Conservation (phyloP, 2,329 filamentous ascomycete species). For the Colletotrichum abscissum region DNA sequence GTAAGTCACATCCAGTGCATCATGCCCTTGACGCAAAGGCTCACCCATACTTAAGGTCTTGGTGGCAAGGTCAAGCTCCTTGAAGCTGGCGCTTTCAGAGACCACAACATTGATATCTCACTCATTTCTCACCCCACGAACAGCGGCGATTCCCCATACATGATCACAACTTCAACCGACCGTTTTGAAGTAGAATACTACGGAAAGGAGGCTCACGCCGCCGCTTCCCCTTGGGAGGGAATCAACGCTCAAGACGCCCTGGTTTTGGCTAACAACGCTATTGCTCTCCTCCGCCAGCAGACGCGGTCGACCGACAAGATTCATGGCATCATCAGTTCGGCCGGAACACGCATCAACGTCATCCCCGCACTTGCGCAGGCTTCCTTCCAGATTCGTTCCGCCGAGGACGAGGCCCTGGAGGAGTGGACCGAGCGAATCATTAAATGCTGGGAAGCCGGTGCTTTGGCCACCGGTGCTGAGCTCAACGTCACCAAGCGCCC, state of each 20-base stretch:
- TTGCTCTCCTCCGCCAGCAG: constrained; percentile 62
- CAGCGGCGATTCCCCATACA: constrained; percentile 22
- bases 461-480: constrained; percentile 45
- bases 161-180: constrained; percentile 32
- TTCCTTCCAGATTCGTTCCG: constrained; percentile 67
- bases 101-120: constrained; percentile 44
- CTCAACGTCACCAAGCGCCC: constrained; percentile 48
- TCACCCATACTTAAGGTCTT: constrained; percentile 44
- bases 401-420: constrained; percentile 45
- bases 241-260: constrained; percentile 62
- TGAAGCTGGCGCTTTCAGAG: constrained; percentile 51
- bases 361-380: constrained; percentile 65
- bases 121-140: constrained; percentile 44
- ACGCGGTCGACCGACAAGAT: constrained; percentile 59
- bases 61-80: constrained; percentile 60
- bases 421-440: constrained; percentile 38
- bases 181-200: constrained; percentile 50
- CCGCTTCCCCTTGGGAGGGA: constrained; percentile 60
- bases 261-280: constrained; percentile 51
- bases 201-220: constrained; percentile 59
- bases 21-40: not conserved
- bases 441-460: constrained; percentile 43
- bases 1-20: constrained; percentile 30
- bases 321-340: constrained; percentile 59
- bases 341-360: constrained; percentile 53